Evolutionary conservation across 331 rosid genomes (phyloP).

Genomic region (Erythrophleum ivorense): DNA sequence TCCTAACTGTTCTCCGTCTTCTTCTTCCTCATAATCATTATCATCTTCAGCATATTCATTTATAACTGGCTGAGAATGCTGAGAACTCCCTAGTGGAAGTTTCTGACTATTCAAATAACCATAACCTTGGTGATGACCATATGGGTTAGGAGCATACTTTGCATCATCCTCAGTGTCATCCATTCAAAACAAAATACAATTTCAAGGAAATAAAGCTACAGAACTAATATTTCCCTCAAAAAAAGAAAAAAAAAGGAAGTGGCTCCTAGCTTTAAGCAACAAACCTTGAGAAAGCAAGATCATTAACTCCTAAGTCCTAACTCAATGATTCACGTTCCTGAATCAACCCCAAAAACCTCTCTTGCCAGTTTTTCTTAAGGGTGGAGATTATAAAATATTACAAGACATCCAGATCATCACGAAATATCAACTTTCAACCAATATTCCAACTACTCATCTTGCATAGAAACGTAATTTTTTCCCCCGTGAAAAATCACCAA

Average conservation of each 20-base stretch:
- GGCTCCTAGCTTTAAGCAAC: constrained; percentile 13
- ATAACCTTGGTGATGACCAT: constrained; percentile 60
- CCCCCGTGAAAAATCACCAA: not conserved
- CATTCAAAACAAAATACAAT: constrained; percentile 49
- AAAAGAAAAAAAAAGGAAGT: not conserved
- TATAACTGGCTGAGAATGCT: constrained; percentile 41
- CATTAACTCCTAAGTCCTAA: not conserved
- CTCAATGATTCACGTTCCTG: not conserved
- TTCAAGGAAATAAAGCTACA: constrained; percentile 30
- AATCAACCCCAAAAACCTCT: constrained; percentile 22
- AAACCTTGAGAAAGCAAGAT: not conserved
- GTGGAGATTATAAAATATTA: not conserved
- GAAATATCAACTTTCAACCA: constrained; percentile 21
- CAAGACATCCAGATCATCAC: not conserved
- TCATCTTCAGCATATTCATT: constrained; percentile 50
- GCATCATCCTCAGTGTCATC: constrained; percentile 72
- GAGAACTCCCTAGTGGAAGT: constrained; percentile 44
- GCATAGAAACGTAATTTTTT: not conserved
- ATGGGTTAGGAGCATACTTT: constrained; percentile 55
- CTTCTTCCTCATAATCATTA: constrained; percentile 53
- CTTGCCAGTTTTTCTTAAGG: not conserved
- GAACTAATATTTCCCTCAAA: constrained; percentile 11
- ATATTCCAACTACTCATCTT: constrained; percentile 12
- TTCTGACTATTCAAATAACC: constrained; percentile 52
- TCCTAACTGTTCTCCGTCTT: constrained; percentile 48